phyloP scores from a whole-genome alignment of 2,329 filamentous ascomycete species.

The Monosporascus sp. region DNA sequence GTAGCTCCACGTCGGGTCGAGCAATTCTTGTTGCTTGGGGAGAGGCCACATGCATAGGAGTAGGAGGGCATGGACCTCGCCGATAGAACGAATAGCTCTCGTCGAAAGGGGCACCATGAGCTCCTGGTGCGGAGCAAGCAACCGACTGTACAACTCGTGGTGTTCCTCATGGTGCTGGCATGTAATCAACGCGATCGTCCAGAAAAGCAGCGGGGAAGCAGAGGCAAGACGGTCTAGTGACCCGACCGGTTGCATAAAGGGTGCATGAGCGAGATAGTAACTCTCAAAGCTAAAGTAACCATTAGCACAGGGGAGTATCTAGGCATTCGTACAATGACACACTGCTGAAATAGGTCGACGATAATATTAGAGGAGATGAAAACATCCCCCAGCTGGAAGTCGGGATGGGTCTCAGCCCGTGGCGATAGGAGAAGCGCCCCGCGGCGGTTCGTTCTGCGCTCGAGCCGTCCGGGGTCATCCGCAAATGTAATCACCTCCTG shows the following conservation, averaged over 20 bases:
- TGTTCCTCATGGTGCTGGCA: conserved; percentile 5
- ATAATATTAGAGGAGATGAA: neutral
- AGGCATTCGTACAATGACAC: neutral
- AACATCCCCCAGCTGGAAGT: too few species aligned
- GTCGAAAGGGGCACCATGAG: neutral
- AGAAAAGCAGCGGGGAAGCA: conserved; percentile 8
- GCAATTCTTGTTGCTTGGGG: conserved; percentile 1
- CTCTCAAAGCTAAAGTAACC: conserved; percentile 6
- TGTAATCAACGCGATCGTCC: conserved; percentile 8
- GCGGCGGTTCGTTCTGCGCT: too few species aligned
- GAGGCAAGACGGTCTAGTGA: conserved; percentile 1
- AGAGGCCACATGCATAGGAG: conserved; percentile 8
- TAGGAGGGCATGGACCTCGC: conserved; percentile 10
- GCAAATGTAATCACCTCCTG: too few species aligned
- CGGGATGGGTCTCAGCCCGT: too few species aligned
- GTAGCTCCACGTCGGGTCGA: conserved; percentile 8
- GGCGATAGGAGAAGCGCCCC: too few species aligned
- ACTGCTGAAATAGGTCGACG: conserved; percentile 9
- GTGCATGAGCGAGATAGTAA: conserved; percentile 4
- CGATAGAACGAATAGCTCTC: conserved; percentile 7
- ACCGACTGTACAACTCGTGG: conserved; percentile 2
- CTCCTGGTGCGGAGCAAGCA: conserved; percentile 1
- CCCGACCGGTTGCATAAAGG: conserved; percentile 5
- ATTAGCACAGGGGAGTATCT: conserved; percentile 1
- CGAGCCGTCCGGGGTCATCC: too few species aligned